Evolutionary conservation across 75 land plant species (phyloP), one percentile per base, ranked within the genome.

Genomic region (Picea sitchensis): DNA sequence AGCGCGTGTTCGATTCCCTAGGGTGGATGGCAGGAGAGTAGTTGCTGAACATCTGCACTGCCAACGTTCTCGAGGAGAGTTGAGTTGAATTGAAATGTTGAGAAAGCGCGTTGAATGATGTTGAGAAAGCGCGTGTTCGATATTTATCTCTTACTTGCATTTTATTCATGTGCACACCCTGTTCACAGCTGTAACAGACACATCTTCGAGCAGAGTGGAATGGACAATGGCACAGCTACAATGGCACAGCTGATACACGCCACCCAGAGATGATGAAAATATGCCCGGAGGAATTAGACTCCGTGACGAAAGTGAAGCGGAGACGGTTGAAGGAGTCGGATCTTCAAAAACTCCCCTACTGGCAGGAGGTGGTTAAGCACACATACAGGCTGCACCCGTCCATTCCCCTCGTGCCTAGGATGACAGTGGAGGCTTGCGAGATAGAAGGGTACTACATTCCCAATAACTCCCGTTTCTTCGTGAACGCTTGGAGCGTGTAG

Each of bases 301-400:
- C 73, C 11, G 51, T 41, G 21, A 44, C 36, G 9, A 41, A 4
- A 0, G 44, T 0, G 44, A 5, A 41, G 44, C 44, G 5, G 44
- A 41, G 44, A 41, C 3, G 3, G 44, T 0, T 41, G 44, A 4
- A 41, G 44, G 5, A 41, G 44, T 41, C 4, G 0, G 0, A 41
- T 5, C 44, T 41, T 5, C 44, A 41, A 41, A 41, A 41, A 5
- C 87, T 91, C 7, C 81, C 87, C 18, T 84, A 81, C 78, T 69
- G 90, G 71, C 84, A 83, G 57, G 92, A 91, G 77, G 59, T 90
- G 11, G 38, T 90, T 72, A 92, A 92, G 80, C 91, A 92, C 77
- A 82, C 83, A 47, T 87, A 90, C 79, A 86, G 93, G 8, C 82
- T 92, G 82, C 95, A 92, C 83, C 95, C 95, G 1, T 83, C 95